Evolutionary conservation across 169 alveolate species (phyloP), one percentile per base, ranked within the genome.

Genomic region (Eimeria sp.): DNA sequence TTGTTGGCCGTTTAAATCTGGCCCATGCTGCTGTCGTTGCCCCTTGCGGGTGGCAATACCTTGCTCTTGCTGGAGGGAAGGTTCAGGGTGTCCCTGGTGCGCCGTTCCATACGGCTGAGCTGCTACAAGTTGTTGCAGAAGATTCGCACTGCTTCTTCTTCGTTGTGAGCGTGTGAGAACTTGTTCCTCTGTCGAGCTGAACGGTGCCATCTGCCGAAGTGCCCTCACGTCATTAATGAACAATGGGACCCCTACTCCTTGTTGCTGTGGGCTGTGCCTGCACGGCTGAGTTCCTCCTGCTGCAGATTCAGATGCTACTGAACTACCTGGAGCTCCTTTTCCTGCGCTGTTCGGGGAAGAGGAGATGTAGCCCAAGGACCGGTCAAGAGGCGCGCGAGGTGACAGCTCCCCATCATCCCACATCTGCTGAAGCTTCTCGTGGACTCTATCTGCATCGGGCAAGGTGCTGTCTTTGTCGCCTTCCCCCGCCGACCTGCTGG

Each of bases 331-430:
- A 43, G 62, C 60, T 40, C 80, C 80, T 71, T 43, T 87, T 11
- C 93, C 93, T 27, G 78, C 23, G 64, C 49, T 87, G 66, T 62
- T 64, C 52, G 93, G 93, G 77, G 91, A 85, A 64, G 93, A 62
- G n/a, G 93, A 87, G 49, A 60, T 40, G 54, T 87, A 87, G 66
- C 93, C 93, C 60, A 87, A 54, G 27, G 93, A 87, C 49, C 93
- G 93, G 49, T 87, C 93, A 87, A 37, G 93, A 62, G 93, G 93
- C 37, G 93, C 93, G 30, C 93, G 93, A 25, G 93, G 93, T 4
- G 93, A 87, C n/a, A 87, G 93, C 82, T 87, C 93, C 40, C 93
- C 93, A 54, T 87, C 93, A 64, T 87, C 93, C 93, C 93, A 87
- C 93, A 87, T 87, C 54, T 87, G 78, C 66, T 87, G 93, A 23